Evolutionary conservation across 352 stramenopile species (phyloP).

Genomic region (Phytophthora parvispora): DNA sequence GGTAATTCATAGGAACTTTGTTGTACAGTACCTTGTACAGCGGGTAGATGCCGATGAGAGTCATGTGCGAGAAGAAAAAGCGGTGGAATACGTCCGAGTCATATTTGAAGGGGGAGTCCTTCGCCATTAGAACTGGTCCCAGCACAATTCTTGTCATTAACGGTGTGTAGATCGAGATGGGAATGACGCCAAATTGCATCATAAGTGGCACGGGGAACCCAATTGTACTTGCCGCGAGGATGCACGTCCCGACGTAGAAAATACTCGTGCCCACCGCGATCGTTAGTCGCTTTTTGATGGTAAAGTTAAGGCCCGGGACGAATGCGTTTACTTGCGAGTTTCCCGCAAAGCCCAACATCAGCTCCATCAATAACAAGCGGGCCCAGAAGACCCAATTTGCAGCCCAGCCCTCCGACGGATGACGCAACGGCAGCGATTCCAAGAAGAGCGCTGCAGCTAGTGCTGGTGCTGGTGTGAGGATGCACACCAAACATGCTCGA

Average conservation of each 20-base stretch:
- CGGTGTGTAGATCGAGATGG: constrained; percentile 1
- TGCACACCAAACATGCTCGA: neutral
- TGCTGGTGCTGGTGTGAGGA: neutral
- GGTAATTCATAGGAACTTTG: constrained; percentile 1
- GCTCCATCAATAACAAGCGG: neutral
- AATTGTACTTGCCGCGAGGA: neutral
- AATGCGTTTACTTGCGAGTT: constrained; percentile 2
- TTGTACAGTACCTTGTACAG: constrained; percentile 8
- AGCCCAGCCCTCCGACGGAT: neutral
- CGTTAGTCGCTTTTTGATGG: neutral
- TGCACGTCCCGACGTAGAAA: neutral
- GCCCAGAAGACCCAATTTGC: neutral
- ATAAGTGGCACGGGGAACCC: constrained; percentile 8
- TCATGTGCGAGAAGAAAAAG: constrained; percentile 9
- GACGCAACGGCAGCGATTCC: neutral
- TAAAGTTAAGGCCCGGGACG: neutral
- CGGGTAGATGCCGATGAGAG: constrained; percentile 3
- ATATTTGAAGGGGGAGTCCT: constrained; percentile 1
- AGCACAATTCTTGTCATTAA: constrained; percentile 7
- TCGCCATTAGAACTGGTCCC: constrained; percentile 9
- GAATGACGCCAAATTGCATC: constrained; percentile 1
- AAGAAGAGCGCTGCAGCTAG: neutral
- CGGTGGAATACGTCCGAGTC: neutral
- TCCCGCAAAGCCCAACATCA: neutral
- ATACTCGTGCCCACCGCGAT: neutral